Percentiles rank a stretch among this genome's conserved stretches.
phyloP scores from a whole-genome alignment of 768 basidiomycete species.

The Boletus tomentosulus region DNA sequence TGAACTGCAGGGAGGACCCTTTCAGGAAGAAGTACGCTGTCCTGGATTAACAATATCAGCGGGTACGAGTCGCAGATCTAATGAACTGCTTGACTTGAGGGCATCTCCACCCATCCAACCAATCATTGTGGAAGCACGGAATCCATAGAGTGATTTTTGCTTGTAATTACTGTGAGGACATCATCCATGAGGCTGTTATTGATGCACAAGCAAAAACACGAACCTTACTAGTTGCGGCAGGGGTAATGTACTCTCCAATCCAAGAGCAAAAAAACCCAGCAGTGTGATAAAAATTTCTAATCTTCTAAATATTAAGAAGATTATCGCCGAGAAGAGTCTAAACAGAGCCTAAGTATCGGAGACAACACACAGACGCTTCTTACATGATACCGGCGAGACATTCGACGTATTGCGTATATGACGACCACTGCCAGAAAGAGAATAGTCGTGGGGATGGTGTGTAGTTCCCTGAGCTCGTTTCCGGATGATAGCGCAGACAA shows the following conservation, averaged over 20 bases:
- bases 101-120: slow-evolving; percentile 84
- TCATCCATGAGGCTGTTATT: slow-evolving; percentile 16
- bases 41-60: slow-evolving; percentile 38
- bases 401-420: slow-evolving; percentile 75
- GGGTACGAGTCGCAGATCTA: slow-evolving; percentile 1
- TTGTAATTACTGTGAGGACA: slow-evolving; percentile 60
- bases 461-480: slow-evolving; percentile 53
- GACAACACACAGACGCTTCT: slow-evolving; percentile 5
- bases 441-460: slow-evolving; percentile 61
- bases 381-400: slow-evolving; percentile 79
- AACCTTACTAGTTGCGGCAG: slow-evolving; percentile 81
- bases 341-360: slow-evolving; percentile 4
- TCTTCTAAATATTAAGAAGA: slow-evolving; percentile 70
- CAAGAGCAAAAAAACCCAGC: slow-evolving; percentile 74
- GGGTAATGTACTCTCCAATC: slow-evolving; percentile 82
- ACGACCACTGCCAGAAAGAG: slow-evolving; percentile 84
- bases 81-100: slow-evolving; percentile 60
- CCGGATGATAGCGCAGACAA: slow-evolving; percentile 69
- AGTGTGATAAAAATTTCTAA: slow-evolving; percentile 54
- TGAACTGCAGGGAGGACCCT: slow-evolving; percentile 72
- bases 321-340: slow-evolving; percentile 64
- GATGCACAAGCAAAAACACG: slow-evolving; percentile 9
- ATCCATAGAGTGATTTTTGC: slow-evolving; percentile 77
- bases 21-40: slow-evolving; percentile 78
- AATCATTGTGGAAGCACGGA: slow-evolving; percentile 74